Percentiles rank a stretch among this genome's conserved stretches.
Conservation (phyloP, 192 early-diverging fungal species). For the Cetraspora pellucida region DNA sequence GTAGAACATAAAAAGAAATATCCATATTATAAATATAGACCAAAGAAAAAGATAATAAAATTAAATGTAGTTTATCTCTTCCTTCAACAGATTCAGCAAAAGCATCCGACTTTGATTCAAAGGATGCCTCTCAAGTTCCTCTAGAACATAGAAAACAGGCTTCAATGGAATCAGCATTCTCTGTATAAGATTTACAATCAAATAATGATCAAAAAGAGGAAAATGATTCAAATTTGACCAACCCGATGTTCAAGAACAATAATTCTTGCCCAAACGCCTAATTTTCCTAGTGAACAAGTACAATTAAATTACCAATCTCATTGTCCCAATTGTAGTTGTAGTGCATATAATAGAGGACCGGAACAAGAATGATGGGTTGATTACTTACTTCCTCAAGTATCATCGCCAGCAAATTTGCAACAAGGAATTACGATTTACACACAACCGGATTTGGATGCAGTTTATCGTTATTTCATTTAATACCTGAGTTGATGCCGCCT, state of each 20-base stretch:
- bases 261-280: slow-evolving; percentile 1
- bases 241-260: background rate
- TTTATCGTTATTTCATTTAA: too few species aligned
- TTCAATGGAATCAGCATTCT: slow-evolving; percentile 32
- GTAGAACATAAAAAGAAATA: slow-evolving; percentile 34
- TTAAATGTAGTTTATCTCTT: background rate
- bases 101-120: background rate
- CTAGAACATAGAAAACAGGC: slow-evolving; percentile 31
- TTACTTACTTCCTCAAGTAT: background rate
- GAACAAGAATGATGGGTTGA: background rate
- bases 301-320: background rate
- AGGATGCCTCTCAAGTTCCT: slow-evolving; percentile 21
- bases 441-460: too few species aligned
- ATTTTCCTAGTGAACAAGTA: background rate
- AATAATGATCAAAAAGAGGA: background rate
- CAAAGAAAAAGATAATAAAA: slow-evolving; percentile 33
- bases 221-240: background rate
- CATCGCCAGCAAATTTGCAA: background rate
- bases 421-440: too few species aligned
- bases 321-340: background rate
- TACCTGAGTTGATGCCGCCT: background rate
- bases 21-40: slow-evolving; percentile 33
- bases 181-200: slow-evolving; percentile 20
- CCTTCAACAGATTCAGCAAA: background rate
- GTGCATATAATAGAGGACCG: background rate